A percentile compares a stretch with the other conserved stretches of the same genome.
Evolutionary conservation across 2,329 filamentous ascomycete genomes (phyloP).

Genomic region (Aureobasidium sp.): DNA sequence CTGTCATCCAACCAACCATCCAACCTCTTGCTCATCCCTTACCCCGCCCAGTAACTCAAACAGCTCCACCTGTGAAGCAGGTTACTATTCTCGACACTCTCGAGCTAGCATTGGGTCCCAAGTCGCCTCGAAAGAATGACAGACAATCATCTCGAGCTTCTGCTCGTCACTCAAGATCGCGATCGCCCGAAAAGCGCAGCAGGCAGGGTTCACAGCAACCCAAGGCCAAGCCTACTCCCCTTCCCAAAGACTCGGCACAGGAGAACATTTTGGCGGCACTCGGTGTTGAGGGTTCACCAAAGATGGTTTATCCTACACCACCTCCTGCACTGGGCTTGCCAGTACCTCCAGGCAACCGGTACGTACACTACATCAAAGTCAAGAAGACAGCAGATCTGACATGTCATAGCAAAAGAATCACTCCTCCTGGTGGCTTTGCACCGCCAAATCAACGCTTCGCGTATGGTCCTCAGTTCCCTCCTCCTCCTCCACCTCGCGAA

Average conservation of each 20-base stretch:
- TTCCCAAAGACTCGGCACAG: conserved; percentile 22
- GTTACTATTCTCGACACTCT: conserved; percentile 21
- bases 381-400: not conserved
- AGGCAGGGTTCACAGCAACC: conserved; percentile 12
- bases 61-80: conserved; percentile 6
- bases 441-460: not conserved
- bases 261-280: conserved; percentile 31
- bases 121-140: not conserved
- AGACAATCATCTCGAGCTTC: conserved; percentile 16
- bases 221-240: conserved; percentile 19
- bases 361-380: not conserved
- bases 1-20: not conserved
- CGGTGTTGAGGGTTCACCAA: conserved; percentile 32
- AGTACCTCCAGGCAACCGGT: conserved; percentile 20
- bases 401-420: not conserved
- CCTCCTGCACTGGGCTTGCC: conserved; percentile 30
- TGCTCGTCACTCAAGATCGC: conserved; percentile 22
- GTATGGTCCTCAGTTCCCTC: conserved; percentile 17
- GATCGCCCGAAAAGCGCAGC: conserved; percentile 18
- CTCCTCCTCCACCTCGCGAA: conserved; percentile 18
- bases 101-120: conserved; percentile 27
- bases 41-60: not conserved
- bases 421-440: not conserved
- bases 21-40: not conserved
- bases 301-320: conserved; percentile 31